Percentiles rank a stretch among this genome's conserved stretches.
These are phyloP conservation scores for Acanthamoeba divionensis DNA, from an alignment of 208 protist species.

Conservation along the genomic window DNA sequence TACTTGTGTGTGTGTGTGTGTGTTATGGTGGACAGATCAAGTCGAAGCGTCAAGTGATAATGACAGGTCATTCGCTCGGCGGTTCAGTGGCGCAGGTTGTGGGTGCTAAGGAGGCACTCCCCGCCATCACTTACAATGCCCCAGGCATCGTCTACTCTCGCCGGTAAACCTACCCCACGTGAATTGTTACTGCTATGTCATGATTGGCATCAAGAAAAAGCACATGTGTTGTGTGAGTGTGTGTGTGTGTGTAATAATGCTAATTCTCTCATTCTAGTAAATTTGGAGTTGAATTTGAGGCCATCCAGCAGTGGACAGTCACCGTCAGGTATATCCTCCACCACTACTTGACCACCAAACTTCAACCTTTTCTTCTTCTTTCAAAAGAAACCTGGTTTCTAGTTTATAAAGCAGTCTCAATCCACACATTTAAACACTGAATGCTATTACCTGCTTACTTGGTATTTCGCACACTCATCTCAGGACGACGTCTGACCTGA, in stretches of 20 bases:
- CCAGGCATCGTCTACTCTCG: conserved; percentile 38
- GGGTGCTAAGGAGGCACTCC: not conserved
- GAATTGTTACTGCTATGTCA: too few species aligned
- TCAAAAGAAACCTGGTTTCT: too few species aligned
- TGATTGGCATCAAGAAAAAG: too few species aligned
- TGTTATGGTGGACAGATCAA: not conserved
- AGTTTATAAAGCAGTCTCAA: too few species aligned
- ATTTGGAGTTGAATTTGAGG: not conserved
- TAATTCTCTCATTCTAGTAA: not conserved
- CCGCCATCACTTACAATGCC: conserved; percentile 49
- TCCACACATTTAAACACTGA: too few species aligned
- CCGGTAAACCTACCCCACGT: not conserved
- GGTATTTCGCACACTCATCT: too few species aligned
- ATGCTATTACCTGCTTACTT: too few species aligned
- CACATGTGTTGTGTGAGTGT: too few species aligned
- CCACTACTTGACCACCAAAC: too few species aligned
- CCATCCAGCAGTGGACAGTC: conserved; percentile 16
- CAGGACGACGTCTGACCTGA: conserved; percentile 35
- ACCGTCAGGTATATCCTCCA: not conserved
- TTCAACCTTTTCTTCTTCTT: too few species aligned
- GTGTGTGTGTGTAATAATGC: too few species aligned
- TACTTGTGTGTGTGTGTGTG: too few species aligned
- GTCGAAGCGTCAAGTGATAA: not conserved
- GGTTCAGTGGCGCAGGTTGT: conserved; percentile 35
- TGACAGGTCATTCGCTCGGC: conserved; percentile 25